Conservation (phyloP, 2,329 filamentous ascomycete genomes). For the Thielaviopsis musarum region DNA sequence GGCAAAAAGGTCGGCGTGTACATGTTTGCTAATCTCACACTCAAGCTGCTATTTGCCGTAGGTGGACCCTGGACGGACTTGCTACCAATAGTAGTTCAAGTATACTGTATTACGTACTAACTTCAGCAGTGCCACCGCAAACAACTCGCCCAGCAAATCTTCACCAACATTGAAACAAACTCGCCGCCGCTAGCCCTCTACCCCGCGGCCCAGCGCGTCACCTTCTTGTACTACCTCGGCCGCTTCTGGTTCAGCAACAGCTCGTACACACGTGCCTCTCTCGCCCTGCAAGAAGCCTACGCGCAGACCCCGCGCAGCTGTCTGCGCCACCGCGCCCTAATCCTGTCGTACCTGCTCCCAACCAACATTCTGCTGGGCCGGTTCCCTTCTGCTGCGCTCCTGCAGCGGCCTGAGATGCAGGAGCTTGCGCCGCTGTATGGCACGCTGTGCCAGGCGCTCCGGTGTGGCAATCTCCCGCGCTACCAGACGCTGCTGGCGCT, state of each 20-base stretch:
- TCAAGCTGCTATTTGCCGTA: slow-evolving; percentile 75
- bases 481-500: slow-evolving; percentile 54
- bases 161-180: slow-evolving; percentile 70
- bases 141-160: slow-evolving; percentile 71
- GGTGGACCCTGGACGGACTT: too few species aligned
- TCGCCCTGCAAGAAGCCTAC: slow-evolving; percentile 66
- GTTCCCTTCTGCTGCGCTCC: slow-evolving; percentile 52
- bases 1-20: slow-evolving; percentile 83
- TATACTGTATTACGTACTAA: too few species aligned
- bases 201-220: slow-evolving; percentile 72
- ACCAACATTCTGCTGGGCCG: slow-evolving; percentile 72
- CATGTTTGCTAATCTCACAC: slow-evolving; percentile 75
- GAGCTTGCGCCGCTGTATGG: slow-evolving; percentile 48
- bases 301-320: slow-evolving; percentile 45
- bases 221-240: slow-evolving; percentile 87
- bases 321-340: slow-evolving; percentile 56
- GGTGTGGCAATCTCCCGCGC: slow-evolving; percentile 53
- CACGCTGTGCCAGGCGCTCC: slow-evolving; percentile 57
- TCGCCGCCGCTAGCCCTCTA: slow-evolving; percentile 70
- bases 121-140: slow-evolving; percentile 66
- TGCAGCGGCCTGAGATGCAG: slow-evolving; percentile 54
- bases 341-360: slow-evolving; percentile 70
- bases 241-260: slow-evolving; percentile 76
- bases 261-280: slow-evolving; percentile 61
- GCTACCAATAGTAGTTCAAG: too few species aligned